phyloP scores from a whole-genome alignment of 306 rosid species.

The Adenanthera pavonina region DNA sequence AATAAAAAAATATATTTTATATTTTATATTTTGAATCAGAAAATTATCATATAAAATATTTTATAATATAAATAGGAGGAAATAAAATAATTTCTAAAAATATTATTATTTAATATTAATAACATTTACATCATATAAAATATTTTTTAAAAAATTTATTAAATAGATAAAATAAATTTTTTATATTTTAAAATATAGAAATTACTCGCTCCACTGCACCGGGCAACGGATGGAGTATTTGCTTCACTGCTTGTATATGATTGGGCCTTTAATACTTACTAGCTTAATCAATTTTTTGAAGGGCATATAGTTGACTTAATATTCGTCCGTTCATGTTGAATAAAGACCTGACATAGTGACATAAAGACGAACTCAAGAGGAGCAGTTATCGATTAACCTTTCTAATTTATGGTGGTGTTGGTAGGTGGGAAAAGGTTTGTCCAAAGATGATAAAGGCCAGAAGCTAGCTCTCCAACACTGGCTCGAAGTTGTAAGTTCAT shows the following conservation, averaged over 20 bases:
- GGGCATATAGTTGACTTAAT: not conserved
- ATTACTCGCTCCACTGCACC: no score
- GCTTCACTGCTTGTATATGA: not conserved
- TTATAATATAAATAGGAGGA: no score
- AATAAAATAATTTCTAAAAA: no score
- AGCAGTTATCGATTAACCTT: not conserved
- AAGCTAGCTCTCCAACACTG: constrained; percentile 80
- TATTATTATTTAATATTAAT: no score
- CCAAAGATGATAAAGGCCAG: constrained; percentile 80
- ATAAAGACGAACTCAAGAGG: not conserved
- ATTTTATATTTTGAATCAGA: no score
- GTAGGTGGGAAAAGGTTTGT: constrained; percentile 93
- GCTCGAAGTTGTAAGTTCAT: constrained; percentile 90
- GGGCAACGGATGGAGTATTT: not conserved
- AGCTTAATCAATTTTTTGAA: not conserved
- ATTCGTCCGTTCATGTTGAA: constrained; percentile 38
- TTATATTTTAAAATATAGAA: no score
- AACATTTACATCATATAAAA: no score
- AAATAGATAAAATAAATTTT: no score
- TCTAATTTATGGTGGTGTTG: constrained; percentile 5
- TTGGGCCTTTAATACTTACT: no score
- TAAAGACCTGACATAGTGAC: constrained; percentile 21
- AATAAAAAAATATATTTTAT: no score
- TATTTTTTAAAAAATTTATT: no score
- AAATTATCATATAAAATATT: no score